Evolutionary conservation across 768 basidiomycete species (phyloP).

Genomic region (Phlegmacium glaucopus): DNA sequence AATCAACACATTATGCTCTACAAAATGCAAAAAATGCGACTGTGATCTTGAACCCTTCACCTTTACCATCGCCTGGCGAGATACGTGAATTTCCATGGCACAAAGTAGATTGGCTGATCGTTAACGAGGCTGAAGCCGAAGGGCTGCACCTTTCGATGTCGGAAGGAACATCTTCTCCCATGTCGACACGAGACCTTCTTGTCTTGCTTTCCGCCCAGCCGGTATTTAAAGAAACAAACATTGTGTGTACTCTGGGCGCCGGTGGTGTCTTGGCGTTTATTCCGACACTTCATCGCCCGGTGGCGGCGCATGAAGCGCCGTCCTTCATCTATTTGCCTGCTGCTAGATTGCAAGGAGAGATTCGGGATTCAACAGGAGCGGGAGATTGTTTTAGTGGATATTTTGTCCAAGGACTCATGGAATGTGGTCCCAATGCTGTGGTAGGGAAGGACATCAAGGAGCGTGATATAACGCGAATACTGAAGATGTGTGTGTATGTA

Average conservation of each 20-base stretch:
- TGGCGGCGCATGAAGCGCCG: slow-evolving; percentile 13
- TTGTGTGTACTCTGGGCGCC: slow-evolving; percentile 57
- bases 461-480: slow-evolving; percentile 28
- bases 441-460: slow-evolving; percentile 25
- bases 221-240: slow-evolving; percentile 34
- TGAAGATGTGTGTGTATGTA: slow-evolving; percentile 43
- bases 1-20: slow-evolving; percentile 36
- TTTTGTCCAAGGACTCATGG: slow-evolving; percentile 54
- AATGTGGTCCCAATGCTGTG: slow-evolving; percentile 22
- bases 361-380: slow-evolving; percentile 58
- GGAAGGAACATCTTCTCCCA: background rate
- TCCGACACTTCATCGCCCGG: slow-evolving; percentile 21
- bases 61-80: slow-evolving; percentile 40
- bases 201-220: slow-evolving; percentile 18
- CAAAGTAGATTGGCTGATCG: slow-evolving; percentile 49
- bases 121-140: slow-evolving; percentile 52
- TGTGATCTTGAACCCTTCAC: slow-evolving; percentile 57
- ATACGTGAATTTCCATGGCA: slow-evolving; percentile 47
- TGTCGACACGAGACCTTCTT: slow-evolving; percentile 16
- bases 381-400: slow-evolving; percentile 67
- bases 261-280: slow-evolving; percentile 45
- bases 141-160: slow-evolving; percentile 28
- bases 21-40: slow-evolving; percentile 20
- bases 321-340: slow-evolving; percentile 43
- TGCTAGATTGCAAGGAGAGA: slow-evolving; percentile 34